A percentile compares a stretch with the other conserved stretches of the same genome.
phyloP scores from a whole-genome alignment of 2,329 filamentous ascomycete species.

The Albifimbria verrucaria region DNA sequence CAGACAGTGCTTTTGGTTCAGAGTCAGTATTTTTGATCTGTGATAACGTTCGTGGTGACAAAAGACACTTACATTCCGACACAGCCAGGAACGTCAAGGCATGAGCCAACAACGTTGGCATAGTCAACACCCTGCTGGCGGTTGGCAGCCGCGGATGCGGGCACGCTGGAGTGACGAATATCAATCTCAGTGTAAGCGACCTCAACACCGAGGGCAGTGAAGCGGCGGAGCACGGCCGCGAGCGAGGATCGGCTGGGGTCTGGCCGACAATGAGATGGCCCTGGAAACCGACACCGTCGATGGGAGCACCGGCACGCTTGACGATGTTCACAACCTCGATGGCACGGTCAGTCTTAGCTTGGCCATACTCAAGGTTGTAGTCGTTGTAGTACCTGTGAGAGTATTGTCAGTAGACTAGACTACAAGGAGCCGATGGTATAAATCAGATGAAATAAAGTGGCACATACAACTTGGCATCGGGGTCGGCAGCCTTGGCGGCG shows the following conservation, averaged over 20 bases:
- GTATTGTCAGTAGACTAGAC: neutral
- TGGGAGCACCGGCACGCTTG: slow-evolving; percentile 47
- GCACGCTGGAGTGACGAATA: slow-evolving; percentile 47
- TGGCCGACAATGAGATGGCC: slow-evolving; percentile 55
- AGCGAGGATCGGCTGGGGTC: slow-evolving; percentile 41
- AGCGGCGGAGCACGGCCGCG: slow-evolving; percentile 44
- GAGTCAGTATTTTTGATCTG: neutral
- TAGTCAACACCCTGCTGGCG: slow-evolving; percentile 48
- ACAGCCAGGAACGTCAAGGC: slow-evolving; percentile 33
- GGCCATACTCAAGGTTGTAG: slow-evolving; percentile 58
- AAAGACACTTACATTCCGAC: slow-evolving; percentile 37
- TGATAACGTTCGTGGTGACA: neutral
- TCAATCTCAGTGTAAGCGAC: slow-evolving; percentile 62
- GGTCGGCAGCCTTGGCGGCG: slow-evolving; percentile 51
- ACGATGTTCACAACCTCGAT: slow-evolving; percentile 43
- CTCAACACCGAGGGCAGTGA: slow-evolving; percentile 50
- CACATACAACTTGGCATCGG: slow-evolving; percentile 48
- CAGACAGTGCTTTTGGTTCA: slow-evolving; percentile 30
- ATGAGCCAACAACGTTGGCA: slow-evolving; percentile 32
- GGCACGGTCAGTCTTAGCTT: slow-evolving; percentile 42
- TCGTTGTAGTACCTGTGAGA: slow-evolving; percentile 41
- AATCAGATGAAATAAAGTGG: fast-evolving
- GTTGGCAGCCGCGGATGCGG: slow-evolving; percentile 36
- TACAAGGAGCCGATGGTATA: neutral
- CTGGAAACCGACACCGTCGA: slow-evolving; percentile 62